Conservation (phyloP, 2,329 filamentous ascomycete genomes). For the Mariannaea sp. region DNA sequence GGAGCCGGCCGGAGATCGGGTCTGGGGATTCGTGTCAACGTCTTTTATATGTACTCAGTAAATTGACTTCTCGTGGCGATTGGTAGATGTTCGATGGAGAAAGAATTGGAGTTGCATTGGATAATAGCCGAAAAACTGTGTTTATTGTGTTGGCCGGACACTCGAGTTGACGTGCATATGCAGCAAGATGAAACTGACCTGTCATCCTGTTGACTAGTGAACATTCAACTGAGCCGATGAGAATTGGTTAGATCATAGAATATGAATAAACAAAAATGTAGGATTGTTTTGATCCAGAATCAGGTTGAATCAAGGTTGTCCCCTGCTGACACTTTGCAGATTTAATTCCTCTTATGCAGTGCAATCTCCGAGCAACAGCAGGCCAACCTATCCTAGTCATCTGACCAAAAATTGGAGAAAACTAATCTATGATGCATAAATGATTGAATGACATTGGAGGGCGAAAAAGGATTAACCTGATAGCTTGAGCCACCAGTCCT, state of each 20-base stretch:
- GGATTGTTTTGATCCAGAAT: background rate
- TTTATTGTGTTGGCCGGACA: background rate
- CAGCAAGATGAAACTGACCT: background rate
- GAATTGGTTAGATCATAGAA: background rate
- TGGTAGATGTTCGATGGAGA: background rate
- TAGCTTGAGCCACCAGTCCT: too few relatives aligned
- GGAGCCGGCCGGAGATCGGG: conserved; percentile 1
- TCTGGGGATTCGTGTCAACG: background rate
- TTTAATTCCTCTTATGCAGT: background rate
- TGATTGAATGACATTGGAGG: too few relatives aligned
- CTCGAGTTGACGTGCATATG: background rate
- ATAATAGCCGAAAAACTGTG: too few relatives aligned
- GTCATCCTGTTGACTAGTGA: background rate
- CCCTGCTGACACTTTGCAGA: background rate
- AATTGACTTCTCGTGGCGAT: background rate
- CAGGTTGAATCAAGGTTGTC: background rate
- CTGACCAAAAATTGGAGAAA: too few relatives aligned
- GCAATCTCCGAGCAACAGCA: too few relatives aligned
- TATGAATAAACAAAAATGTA: too few relatives aligned
- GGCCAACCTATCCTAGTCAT: too few relatives aligned
- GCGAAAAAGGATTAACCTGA: too few relatives aligned
- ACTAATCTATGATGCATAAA: too few relatives aligned
- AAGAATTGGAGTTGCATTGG: too few relatives aligned
- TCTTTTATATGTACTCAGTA: background rate
- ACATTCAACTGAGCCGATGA: background rate